Percentiles rank a stretch among this genome's conserved stretches.
phyloP scores from a whole-genome alignment of 2,329 filamentous ascomycete genomes.

The Botrytis deweyae region DNA sequence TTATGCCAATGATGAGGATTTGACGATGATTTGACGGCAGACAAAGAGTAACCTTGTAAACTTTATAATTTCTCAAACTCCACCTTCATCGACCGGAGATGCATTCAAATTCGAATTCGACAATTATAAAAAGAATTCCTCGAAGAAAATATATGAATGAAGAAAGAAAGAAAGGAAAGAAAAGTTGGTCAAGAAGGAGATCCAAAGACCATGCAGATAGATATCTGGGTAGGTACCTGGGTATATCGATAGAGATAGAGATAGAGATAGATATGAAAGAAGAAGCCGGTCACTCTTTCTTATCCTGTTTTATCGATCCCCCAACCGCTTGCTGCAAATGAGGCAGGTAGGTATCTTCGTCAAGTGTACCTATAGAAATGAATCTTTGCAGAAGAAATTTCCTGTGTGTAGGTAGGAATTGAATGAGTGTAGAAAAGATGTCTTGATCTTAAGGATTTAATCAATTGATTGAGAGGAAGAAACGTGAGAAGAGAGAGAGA shows the following conservation, averaged over 20 bases:
- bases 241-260: neutral
- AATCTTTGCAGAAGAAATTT: neutral
- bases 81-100: neutral
- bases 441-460: too few species aligned
- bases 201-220: neutral
- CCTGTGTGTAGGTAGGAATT: too few species aligned
- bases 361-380: neutral
- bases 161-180: neutral
- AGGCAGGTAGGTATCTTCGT: neutral
- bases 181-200: neutral
- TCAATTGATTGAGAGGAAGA: neutral
- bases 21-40: neutral
- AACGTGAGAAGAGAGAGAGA: neutral
- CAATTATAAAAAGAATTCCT: neutral
- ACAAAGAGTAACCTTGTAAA: neutral
- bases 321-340: neutral
- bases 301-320: neutral
- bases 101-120: neutral
- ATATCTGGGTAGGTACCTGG: neutral
- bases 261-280: neutral
- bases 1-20: constrained; percentile 22
- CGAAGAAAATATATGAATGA: neutral
- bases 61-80: neutral
- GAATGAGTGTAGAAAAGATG: neutral
- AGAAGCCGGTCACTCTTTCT: neutral